phyloP scores from a whole-genome alignment of 768 basidiomycete species.

The Phallus indusiatus region DNA sequence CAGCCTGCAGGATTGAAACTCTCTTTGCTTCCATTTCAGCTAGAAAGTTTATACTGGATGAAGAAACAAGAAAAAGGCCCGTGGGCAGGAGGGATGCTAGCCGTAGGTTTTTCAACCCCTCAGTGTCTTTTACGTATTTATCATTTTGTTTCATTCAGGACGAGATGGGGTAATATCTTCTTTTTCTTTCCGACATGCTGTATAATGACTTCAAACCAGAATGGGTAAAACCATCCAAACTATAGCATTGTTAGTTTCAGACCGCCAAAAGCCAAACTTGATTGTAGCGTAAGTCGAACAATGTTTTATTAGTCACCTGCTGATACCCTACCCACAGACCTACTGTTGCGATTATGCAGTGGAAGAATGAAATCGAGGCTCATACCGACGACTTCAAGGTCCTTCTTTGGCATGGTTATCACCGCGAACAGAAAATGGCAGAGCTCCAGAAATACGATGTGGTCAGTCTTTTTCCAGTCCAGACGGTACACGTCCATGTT shows the following conservation, averaged over 20 bases:
- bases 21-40: slow-evolving; percentile 87
- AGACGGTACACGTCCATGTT: neutral
- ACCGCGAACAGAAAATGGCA: slow-evolving; percentile 54
- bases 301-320: neutral
- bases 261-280: slow-evolving; percentile 71
- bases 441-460: slow-evolving; percentile 83
- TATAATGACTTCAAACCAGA: slow-evolving; percentile 25
- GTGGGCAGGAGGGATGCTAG: slow-evolving; percentile 90
- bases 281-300: slow-evolving; percentile 71
- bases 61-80: slow-evolving; percentile 77
- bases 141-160: slow-evolving; percentile 37
- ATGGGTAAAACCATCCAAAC: slow-evolving; percentile 98
- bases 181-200: neutral
- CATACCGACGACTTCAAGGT: slow-evolving; percentile 82
- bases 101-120: slow-evolving; percentile 38
- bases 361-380: slow-evolving; percentile 86
- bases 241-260: slow-evolving; percentile 79
- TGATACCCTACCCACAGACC: slow-evolving; percentile 23
- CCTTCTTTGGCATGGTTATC: slow-evolving; percentile 85
- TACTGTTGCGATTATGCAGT: slow-evolving; percentile 59
- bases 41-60: slow-evolving; percentile 95
- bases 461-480: slow-evolving; percentile 32
- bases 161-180: slow-evolving; percentile 68
- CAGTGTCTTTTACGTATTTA: neutral
- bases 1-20: slow-evolving; percentile 82